These are phyloP conservation scores for Fusarium agapanthi DNA, from an alignment of 2,329 filamentous ascomycete species.

Conservation along the genomic window DNA sequence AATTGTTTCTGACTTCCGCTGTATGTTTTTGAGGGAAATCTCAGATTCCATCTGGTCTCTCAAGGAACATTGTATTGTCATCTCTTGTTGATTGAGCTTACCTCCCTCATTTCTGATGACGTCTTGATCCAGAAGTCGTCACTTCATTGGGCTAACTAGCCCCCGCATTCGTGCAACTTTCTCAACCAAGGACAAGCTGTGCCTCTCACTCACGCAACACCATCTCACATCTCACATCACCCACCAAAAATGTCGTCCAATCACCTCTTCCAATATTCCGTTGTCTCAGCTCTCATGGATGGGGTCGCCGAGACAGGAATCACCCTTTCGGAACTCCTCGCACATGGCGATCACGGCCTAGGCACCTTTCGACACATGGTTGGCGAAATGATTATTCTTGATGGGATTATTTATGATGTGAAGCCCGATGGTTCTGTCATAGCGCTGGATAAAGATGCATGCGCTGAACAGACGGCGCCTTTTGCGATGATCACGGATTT, in stretches of 20 bases:
- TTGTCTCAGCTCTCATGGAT: slow-evolving; percentile 35
- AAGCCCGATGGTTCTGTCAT: slow-evolving; percentile 20
- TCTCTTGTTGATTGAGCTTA: background rate
- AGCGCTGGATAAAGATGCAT: background rate
- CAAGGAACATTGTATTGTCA: rapidly evolving
- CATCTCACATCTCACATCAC: background rate
- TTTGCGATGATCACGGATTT: slow-evolving; percentile 24
- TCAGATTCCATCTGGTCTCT: background rate
- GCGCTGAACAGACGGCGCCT: background rate
- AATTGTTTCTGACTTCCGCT: rapidly evolving
- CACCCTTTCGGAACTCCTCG: slow-evolving; percentile 13
- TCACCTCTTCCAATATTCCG: slow-evolving; percentile 29
- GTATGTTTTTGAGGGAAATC: background rate
- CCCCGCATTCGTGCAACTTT: background rate
- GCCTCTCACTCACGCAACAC: background rate
- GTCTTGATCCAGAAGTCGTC: background rate
- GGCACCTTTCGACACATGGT: slow-evolving; percentile 36
- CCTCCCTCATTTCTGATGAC: background rate
- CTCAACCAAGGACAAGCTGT: background rate
- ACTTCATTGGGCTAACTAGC: background rate
- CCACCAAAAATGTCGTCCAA: slow-evolving; percentile 16
- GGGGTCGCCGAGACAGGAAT: slow-evolving; percentile 31
- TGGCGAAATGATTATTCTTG: slow-evolving; percentile 35
- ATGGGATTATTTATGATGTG: slow-evolving; percentile 26
- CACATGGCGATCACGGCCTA: slow-evolving; percentile 23